phyloP scores from a whole-genome alignment of 179 eudicot genomes.

The Pouteria campechiana region DNA sequence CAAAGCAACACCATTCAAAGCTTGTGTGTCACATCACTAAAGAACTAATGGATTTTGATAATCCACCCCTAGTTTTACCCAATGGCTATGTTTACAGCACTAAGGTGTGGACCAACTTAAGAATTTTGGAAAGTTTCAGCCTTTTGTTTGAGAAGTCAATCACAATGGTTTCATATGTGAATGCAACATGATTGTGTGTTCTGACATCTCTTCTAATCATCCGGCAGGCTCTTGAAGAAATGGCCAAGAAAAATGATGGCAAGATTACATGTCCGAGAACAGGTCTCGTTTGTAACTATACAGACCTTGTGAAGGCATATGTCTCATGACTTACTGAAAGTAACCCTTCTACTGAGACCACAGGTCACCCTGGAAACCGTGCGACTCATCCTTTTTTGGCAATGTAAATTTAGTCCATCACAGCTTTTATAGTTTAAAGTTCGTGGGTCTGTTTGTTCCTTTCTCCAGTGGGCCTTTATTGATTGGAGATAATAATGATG shows the following conservation, averaged over 20 bases:
- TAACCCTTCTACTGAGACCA: too few species aligned
- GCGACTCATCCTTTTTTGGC: too few species aligned
- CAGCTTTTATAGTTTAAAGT: too few species aligned
- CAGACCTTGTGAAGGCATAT: constrained; percentile 59
- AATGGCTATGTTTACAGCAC: constrained; percentile 94
- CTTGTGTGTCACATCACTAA: constrained; percentile 92
- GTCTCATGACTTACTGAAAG: too few species aligned
- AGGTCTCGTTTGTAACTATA: constrained; percentile 49
- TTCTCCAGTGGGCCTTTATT: too few species aligned
- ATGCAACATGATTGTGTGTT: not conserved
- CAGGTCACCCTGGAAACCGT: too few species aligned
- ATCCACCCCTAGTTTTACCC: constrained; percentile 94
- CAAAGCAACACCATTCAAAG: constrained; percentile 97
- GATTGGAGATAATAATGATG: too few species aligned
- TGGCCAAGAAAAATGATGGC: constrained; percentile 76
- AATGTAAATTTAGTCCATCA: too few species aligned
- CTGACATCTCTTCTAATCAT: constrained; percentile 5
- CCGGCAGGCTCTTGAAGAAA: constrained; percentile 87
- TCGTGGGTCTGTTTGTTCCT: too few species aligned
- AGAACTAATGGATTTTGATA: constrained; percentile 96
- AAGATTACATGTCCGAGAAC: constrained; percentile 86
- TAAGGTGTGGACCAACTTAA: too few species aligned
- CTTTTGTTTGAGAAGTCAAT: not conserved
- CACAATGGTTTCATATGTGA: not conserved
- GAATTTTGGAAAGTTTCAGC: not conserved